A percentile compares a stretch with the other conserved stretches of the same genome.
Evolutionary conservation across 768 basidiomycete genomes (phyloP).

Genomic region (Suillus americanus): DNA sequence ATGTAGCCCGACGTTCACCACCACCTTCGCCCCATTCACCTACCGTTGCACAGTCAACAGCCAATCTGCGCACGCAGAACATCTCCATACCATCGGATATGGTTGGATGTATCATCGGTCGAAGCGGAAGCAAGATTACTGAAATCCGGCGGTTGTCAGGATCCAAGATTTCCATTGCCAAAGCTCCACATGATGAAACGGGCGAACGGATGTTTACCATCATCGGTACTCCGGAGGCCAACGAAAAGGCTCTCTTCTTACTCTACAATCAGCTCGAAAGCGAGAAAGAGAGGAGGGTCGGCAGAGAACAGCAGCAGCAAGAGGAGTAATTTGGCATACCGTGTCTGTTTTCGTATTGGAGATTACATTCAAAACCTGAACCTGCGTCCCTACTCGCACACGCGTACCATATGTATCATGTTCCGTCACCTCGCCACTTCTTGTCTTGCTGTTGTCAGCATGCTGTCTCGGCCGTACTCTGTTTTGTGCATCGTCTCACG

Average conservation of each 20-base stretch:
- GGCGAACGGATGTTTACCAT: slow-evolving; percentile 99
- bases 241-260: slow-evolving; percentile 96
- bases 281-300: slow-evolving; percentile 93
- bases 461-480: slow-evolving; percentile 10
- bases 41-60: slow-evolving; percentile 54
- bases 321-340: slow-evolving; percentile 37
- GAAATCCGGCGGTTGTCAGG: slow-evolving; percentile 98
- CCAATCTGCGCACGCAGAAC: slow-evolving; percentile 95
- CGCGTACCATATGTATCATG: slow-evolving; percentile 21
- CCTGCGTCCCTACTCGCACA: slow-evolving; percentile 5
- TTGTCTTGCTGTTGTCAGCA: slow-evolving; percentile 25
- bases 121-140: slow-evolving; percentile 96
- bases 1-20: slow-evolving; percentile 41
- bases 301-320: slow-evolving; percentile 79
- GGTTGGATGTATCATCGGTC: slow-evolving; percentile 97
- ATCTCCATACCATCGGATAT: slow-evolving; percentile 99
- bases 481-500: slow-evolving; percentile 12
- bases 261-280: slow-evolving; percentile 96
- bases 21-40: slow-evolving; percentile 38
- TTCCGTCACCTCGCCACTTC: slow-evolving; percentile 23
- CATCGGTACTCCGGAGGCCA: slow-evolving; percentile 91
- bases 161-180: slow-evolving; percentile 97
- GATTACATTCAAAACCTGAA: slow-evolving; percentile 11
- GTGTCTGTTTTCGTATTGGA: slow-evolving; percentile 5
- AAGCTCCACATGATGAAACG: slow-evolving; percentile 98